Percentiles rank a stretch among this genome's conserved stretches.
Conservation (phyloP, 2,329 filamentous ascomycete genomes). For the Dothideomycetes sp. region DNA sequence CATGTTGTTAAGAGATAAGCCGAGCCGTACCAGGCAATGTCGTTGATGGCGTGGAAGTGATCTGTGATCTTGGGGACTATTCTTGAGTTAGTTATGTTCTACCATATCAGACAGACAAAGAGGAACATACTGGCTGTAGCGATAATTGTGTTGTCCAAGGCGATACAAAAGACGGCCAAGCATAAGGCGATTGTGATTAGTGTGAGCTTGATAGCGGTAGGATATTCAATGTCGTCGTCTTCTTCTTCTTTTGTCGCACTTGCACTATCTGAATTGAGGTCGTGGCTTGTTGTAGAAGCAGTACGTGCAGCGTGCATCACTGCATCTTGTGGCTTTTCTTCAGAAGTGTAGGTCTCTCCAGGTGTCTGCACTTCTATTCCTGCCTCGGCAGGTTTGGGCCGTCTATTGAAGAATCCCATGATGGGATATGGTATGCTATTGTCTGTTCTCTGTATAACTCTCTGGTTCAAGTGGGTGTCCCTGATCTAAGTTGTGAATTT, state of each 20-base stretch:
- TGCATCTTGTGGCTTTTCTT: constrained; percentile 6
- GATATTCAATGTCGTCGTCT: constrained; percentile 27
- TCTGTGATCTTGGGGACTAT: constrained; percentile 21
- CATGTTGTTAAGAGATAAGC: constrained; percentile 37
- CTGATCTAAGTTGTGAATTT: no score
- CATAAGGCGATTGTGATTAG: constrained; percentile 30
- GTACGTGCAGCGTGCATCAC: not conserved
- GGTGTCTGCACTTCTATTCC: constrained; percentile 4
- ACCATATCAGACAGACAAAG: constrained; percentile 24
- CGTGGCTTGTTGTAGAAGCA: constrained; percentile 2
- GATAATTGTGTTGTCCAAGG: constrained; percentile 27
- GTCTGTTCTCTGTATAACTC: no score
- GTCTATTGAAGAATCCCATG: constrained; percentile 10
- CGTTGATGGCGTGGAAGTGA: constrained; percentile 19
- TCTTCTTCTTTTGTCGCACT: constrained; percentile 7
- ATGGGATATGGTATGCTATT: no score
- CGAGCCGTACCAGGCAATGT: constrained; percentile 24
- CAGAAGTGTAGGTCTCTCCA: not conserved
- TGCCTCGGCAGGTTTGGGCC: not conserved
- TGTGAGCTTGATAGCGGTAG: constrained; percentile 24
- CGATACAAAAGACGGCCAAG: constrained; percentile 28
- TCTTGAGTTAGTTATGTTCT: constrained; percentile 29
- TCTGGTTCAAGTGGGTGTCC: no score
- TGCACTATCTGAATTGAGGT: not conserved
- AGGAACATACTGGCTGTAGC: constrained; percentile 25